Evolutionary conservation across 2,329 filamentous ascomycete genomes (phyloP), one percentile per base, ranked within the genome.

Genomic region (Hypoxylon sp.): DNA sequence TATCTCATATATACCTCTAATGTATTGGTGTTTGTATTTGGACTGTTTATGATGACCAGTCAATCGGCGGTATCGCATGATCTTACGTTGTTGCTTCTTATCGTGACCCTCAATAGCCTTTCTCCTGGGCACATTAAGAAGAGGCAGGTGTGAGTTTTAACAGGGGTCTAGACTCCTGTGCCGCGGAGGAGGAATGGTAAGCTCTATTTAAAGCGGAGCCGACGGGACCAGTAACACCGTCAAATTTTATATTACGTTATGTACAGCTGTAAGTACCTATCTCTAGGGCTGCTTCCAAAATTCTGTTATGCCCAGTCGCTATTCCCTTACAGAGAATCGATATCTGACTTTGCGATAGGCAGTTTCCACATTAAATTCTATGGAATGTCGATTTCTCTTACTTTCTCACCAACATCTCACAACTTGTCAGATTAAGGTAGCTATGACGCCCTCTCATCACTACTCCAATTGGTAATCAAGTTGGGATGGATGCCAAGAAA

Each of bases 161-260:
- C 3, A 34, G 17, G 13, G 45, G 34, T 65, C 51, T 65, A 65
- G 57, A 65, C 28, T 60, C 50, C 19, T 45, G 43, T 49, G 36
- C 58, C 25, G 52, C 36, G 14, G 28, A 45, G 28, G 19, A 57
- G 5, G 49, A 19, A 58, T 53, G 21, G 21, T 28, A 55, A 19
- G 19, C 21, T 38, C 32, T 62, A 60, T 66, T 66, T 56, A 66
- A 69, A 67, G 48, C 59, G 67, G 63, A 59, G 49, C 45, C 17
- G 14, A 34, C 63, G 67, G 60, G 56, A 50, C 41, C 46, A 63
- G 34, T 43, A 17, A 41, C 10, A 45, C 67, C 51, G 56, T 23
- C 19, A 28, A 50, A 28, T 25, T 57, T 38, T 58, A 49, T 52
- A 57, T 57, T 38, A n/a, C 23, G 21, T 14, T n/a, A 2, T 14